Percentiles rank a stretch among this genome's conserved stretches.
phyloP scores from a whole-genome alignment of 169 alveolate species.

The Cryptosporidium meleagridis region DNA sequence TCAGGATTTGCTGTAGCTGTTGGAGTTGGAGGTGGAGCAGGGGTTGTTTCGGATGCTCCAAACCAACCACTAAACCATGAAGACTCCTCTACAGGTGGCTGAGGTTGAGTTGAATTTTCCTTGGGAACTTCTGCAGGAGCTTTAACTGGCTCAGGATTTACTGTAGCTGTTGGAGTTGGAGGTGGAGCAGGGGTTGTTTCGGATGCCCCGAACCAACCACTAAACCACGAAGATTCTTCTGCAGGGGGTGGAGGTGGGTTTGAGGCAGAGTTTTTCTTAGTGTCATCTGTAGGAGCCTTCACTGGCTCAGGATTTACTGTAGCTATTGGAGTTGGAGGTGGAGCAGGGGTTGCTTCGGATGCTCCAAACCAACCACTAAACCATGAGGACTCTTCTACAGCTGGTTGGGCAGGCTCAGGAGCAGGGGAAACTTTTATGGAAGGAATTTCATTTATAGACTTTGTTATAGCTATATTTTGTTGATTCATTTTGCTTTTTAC shows the following conservation, averaged over 20 bases:
- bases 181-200: slow-evolving; percentile 70
- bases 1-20: slow-evolving; percentile 5
- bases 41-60: slow-evolving; percentile 18
- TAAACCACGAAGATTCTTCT: slow-evolving; percentile 61
- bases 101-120: not conserved
- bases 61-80: slow-evolving; percentile 71
- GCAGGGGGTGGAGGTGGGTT: slow-evolving; percentile 28
- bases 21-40: slow-evolving; percentile 46
- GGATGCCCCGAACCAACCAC: slow-evolving; percentile 50
- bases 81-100: slow-evolving; percentile 9
- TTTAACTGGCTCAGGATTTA: not conserved
- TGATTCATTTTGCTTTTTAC: not conserved
- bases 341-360: slow-evolving; percentile 20
- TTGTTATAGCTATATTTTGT: not conserved
- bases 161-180: slow-evolving; percentile 8
- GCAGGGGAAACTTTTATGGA: slow-evolving; percentile 25
- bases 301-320: not conserved
- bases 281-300: not conserved
- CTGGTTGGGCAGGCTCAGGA: not conserved
- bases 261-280: not conserved
- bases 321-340: slow-evolving; percentile 39
- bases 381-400: slow-evolving; percentile 31
- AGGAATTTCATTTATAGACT: not conserved
- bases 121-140: not conserved
- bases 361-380: slow-evolving; percentile 61